Evolutionary conservation across 495 filamentous ascomycete genomes (phyloP).

Genomic region (Penicillium desertorum): DNA sequence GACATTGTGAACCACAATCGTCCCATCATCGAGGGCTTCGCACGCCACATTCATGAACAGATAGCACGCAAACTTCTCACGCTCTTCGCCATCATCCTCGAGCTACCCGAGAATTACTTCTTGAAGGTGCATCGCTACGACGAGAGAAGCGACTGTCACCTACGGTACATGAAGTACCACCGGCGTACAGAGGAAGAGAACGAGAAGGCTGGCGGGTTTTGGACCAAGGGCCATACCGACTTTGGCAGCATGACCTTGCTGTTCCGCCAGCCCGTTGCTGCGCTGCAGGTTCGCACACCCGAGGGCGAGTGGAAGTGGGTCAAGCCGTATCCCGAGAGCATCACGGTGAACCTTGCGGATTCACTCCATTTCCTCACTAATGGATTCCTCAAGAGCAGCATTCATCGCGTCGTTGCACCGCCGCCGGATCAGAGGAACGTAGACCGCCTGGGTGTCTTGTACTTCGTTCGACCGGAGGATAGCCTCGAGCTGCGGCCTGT

Average conservation of each 20-base stretch:
- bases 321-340: conserved; percentile 32
- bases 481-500: conserved; percentile 32
- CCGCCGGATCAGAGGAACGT: conserved; percentile 48
- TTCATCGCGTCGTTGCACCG: conserved; percentile 51
- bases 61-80: conserved; percentile 46
- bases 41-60: conserved; percentile 45
- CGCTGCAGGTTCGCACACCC: conserved; percentile 47
- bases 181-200: conserved; percentile 47
- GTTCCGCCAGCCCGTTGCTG: conserved; percentile 57
- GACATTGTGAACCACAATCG: conserved; percentile 39
- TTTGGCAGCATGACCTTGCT: conserved; percentile 54
- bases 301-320: conserved; percentile 34
- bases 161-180: conserved; percentile 58
- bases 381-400: conserved; percentile 46
- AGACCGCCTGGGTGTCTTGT: conserved; percentile 49
- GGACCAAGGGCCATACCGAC: conserved; percentile 53
- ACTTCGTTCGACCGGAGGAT: conserved; percentile 47
- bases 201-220: conserved; percentile 40
- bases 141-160: conserved; percentile 43
- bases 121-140: conserved; percentile 52
- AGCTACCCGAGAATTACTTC: conserved; percentile 53
- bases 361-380: conserved; percentile 45
- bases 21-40: conserved; percentile 49
- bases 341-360: conserved; percentile 52
- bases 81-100: conserved; percentile 51